phyloP scores from a whole-genome alignment of 2,329 filamentous ascomycete genomes.

The Acrocalymma vagum region DNA sequence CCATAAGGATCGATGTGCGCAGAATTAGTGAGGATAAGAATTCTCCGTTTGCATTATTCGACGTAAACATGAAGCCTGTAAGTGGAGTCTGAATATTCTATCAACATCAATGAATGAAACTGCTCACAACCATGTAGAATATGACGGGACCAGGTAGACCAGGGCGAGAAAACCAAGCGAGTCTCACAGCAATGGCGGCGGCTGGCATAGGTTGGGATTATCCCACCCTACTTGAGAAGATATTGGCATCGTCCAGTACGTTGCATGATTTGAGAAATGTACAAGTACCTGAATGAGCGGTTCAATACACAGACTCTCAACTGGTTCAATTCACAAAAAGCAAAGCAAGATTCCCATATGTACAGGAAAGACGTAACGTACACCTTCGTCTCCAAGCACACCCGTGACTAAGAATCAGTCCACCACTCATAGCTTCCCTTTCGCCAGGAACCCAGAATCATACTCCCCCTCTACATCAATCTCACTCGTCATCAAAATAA shows the following conservation, averaged over 20 bases:
- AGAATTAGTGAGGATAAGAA: slow-evolving; percentile 37
- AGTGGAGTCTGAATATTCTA: too few relatives aligned
- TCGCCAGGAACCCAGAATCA: neutral
- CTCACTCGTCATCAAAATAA: slow-evolving; percentile 63
- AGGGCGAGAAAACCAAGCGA: slow-evolving; percentile 58
- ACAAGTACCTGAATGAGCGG: too few relatives aligned
- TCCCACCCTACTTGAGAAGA: slow-evolving; percentile 45
- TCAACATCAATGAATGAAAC: too few relatives aligned
- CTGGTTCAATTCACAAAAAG: too few relatives aligned
- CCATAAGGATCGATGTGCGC: slow-evolving; percentile 58
- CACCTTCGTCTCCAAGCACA: too few relatives aligned
- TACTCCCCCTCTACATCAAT: slow-evolving; percentile 45
- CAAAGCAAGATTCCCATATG: too few relatives aligned
- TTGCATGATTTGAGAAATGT: neutral
- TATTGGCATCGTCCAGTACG: slow-evolving; percentile 29
- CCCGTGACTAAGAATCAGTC: too few relatives aligned
- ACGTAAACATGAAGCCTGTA: slow-evolving; percentile 63
- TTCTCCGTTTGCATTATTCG: slow-evolving; percentile 57
- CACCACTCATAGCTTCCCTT: slow-evolving; percentile 3
- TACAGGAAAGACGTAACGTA: too few relatives aligned
- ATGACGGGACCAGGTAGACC: slow-evolving; percentile 59
- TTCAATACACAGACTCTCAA: too few relatives aligned
- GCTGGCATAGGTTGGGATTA: slow-evolving; percentile 55
- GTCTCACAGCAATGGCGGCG: slow-evolving; percentile 56
- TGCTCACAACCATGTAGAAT: slow-evolving; percentile 41